Percentiles rank a stretch among this genome's conserved stretches.
These are phyloP conservation scores for Xylariaceae sp. DNA, from an alignment of 2,329 filamentous ascomycete species.

Conservation along the genomic window DNA sequence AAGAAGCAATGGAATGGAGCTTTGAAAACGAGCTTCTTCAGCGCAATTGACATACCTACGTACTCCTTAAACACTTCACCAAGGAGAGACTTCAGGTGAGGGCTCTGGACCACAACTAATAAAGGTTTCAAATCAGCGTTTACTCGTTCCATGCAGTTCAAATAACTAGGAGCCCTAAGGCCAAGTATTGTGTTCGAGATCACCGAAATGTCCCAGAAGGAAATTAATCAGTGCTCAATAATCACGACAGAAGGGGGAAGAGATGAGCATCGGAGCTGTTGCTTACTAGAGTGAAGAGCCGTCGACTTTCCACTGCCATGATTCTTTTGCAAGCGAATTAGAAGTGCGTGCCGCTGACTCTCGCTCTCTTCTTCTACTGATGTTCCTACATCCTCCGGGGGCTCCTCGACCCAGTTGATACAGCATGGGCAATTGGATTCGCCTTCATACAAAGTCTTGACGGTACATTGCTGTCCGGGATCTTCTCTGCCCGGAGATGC, in stretches of 20 bases:
- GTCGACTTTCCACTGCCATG: conserved; percentile 15
- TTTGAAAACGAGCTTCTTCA: conserved; percentile 63
- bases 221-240: not conserved
- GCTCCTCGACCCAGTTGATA: conserved; percentile 34
- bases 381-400: conserved; percentile 24
- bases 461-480: conserved; percentile 9
- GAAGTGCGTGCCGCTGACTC: conserved; percentile 16
- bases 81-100: conserved; percentile 60
- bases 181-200: not conserved
- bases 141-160: not conserved
- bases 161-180: not conserved
- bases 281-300: conserved; percentile 13
- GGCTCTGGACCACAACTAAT: conserved; percentile 64
- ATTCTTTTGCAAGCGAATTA: conserved; percentile 15
- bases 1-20: conserved; percentile 66
- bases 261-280: not conserved
- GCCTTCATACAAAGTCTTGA: conserved; percentile 32
- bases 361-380: conserved; percentile 14
- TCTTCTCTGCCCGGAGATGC: not conserved
- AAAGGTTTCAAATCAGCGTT: not conserved
- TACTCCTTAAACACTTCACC: conserved; percentile 59
- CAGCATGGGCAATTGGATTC: conserved; percentile 34
- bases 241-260: not conserved
- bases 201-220: not conserved
- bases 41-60: conserved; percentile 59